Percentiles rank a stretch among this genome's conserved stretches.
Conservation (phyloP, 1,284 basidiomycete species). For the Ceratobasidium sp. region DNA sequence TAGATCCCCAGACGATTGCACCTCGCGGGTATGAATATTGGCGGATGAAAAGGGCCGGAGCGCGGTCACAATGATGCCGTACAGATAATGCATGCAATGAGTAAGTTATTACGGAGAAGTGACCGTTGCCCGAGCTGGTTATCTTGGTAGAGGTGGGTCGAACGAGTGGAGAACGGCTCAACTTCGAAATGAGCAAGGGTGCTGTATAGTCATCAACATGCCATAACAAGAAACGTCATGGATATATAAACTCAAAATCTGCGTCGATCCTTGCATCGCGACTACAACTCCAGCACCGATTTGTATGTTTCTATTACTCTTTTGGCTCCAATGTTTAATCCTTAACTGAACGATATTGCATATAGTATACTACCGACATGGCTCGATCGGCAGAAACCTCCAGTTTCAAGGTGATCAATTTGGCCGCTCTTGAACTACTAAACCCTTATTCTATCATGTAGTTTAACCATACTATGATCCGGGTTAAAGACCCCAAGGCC, state of each 20-base stretch:
- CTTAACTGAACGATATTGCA: background rate
- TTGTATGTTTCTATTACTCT: background rate
- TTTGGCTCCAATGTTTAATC: background rate
- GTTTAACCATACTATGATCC: constrained; percentile 93
- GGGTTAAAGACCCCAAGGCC: constrained; percentile 87
- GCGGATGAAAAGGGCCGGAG: constrained; percentile 7
- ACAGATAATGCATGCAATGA: background rate
- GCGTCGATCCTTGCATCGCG: background rate
- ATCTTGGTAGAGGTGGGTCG: background rate
- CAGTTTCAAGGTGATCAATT: constrained; percentile 64
- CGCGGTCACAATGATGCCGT: background rate
- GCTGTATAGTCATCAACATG: constrained; percentile 19
- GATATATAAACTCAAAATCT: background rate
- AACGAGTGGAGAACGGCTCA: too few species aligned
- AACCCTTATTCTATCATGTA: constrained; percentile 51
- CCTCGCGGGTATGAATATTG: background rate
- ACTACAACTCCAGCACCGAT: too few species aligned
- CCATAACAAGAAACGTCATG: background rate
- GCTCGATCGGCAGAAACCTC: constrained; percentile 72
- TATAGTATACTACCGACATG: constrained; percentile 57
- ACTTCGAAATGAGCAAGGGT: background rate
- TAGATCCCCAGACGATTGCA: constrained; percentile 42
- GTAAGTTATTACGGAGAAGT: background rate
- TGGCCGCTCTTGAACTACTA: background rate
- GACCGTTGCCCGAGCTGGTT: background rate